A percentile compares a stretch with the other conserved stretches of the same genome.
Conservation (phyloP, 1,139 yeast species). For the Suhomyces yuchorum region DNA sequence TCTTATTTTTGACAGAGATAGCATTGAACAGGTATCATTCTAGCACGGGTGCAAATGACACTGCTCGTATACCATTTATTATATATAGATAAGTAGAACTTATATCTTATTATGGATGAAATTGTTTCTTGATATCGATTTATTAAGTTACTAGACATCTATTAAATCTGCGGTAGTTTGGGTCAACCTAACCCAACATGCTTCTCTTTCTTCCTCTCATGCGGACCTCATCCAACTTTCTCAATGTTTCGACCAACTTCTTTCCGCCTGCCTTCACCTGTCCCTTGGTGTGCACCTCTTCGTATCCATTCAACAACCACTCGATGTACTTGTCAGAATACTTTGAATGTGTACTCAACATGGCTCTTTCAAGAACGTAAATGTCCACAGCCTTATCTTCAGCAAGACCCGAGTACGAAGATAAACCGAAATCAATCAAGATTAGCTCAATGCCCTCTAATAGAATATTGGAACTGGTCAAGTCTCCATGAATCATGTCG, state of each 20-base stretch:
- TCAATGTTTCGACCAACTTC: conserved; percentile 57
- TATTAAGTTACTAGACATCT: background rate
- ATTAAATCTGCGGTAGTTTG: background rate
- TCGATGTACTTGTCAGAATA: conserved; percentile 62
- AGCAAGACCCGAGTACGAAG: conserved; percentile 70
- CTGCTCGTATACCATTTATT: background rate
- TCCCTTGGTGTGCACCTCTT: conserved; percentile 35
- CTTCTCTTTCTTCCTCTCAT: conserved; percentile 93
- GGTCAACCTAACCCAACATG: conserved; percentile 73
- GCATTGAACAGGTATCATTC: conserved; percentile 18
- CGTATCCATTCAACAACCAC: conserved; percentile 79
- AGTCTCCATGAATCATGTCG: conserved; percentile 91
- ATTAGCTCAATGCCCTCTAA: conserved; percentile 52
- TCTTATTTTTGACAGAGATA: conserved; percentile 19
- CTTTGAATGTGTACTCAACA: conserved; percentile 84
- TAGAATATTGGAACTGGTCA: conserved; percentile 87
- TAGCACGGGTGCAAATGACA: conserved; percentile 2
- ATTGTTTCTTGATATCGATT: background rate
- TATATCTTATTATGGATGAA: background rate
- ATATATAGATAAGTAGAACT: background rate
- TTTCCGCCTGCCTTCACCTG: conserved; percentile 36
- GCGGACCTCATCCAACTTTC: conserved; percentile 79
- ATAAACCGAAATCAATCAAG: conserved; percentile 89
- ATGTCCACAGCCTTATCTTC: conserved; percentile 97
- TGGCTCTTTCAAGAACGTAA: conserved; percentile 91